Evolutionary conservation across 768 basidiomycete species (phyloP), one percentile per base, ranked within the genome.

Genomic region (Rhizopogon vesiculosus): DNA sequence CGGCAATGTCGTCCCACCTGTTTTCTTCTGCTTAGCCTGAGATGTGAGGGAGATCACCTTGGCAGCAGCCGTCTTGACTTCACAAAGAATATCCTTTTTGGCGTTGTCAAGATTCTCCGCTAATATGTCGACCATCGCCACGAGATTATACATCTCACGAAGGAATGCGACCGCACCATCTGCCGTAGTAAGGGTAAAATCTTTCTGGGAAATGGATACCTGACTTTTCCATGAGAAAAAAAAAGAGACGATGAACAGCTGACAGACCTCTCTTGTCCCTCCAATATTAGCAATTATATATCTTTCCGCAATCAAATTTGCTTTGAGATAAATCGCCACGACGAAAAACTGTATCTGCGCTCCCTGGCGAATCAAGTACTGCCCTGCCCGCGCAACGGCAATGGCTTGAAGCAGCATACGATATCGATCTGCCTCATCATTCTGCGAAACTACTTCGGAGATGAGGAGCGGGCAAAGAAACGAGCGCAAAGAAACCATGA

Each of bases 341-440:
- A 64, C 40, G 10, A 64, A 61, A 46, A 61, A 59, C n/a, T 10
- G 25, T 7, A 8, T 22, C 28, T 8, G 7, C 7, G 7, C 31
- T 31, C 31, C 31, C 4, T 7, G 31, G 7, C 13, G 7, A 31
- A 56, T 4, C 2, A 61, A 49, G 15, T 12, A 33, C 6, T 0
- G 39, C n/a, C n/a, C n/a, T n/a, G n/a, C 10, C 1, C 55, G 48
- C 5, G 48, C 59, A 19, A 52, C 13, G 2, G 53, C 33, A 2
- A 43, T 61, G 3, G 55, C 60, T 19, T 64, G 15, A 15, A 64
- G 5, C 6, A 64, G 59, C 59, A 64, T 61, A 2, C 56, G 41
- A 6, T 2, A 43, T 7, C 45, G 41, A n/a, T n/a, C n/a, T n/a
- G n/a, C n/a, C n/a, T n/a, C n/a, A n/a, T n/a, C n/a, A n/a, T n/a